Evolutionary conservation across 2,329 filamentous ascomycete species (phyloP).

Genomic region (Colletotrichum lentis): DNA sequence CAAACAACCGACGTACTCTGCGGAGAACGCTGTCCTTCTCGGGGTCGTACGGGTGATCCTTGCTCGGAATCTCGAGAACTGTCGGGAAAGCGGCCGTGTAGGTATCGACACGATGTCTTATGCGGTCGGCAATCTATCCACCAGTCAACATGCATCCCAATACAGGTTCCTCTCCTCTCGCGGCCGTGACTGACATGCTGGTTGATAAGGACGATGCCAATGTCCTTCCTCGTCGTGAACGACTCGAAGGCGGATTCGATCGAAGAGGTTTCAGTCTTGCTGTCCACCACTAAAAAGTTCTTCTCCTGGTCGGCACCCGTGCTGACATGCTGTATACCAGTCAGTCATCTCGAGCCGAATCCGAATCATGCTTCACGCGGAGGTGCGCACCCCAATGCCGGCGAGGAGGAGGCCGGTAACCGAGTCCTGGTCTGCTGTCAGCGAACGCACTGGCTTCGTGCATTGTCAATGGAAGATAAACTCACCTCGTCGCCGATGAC

Average conservation of each 20-base stretch:
- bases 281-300: constrained; percentile 97
- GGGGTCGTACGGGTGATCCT: constrained; percentile 98
- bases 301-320: constrained; percentile 88
- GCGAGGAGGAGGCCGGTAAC: constrained; percentile 95
- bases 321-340: constrained; percentile 78
- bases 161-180: background rate
- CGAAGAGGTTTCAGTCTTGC: constrained; percentile 85
- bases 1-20: constrained; percentile 75
- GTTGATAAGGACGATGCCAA: constrained; percentile 95
- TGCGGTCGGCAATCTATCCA: constrained; percentile 85
- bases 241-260: constrained; percentile 91
- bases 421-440: constrained; percentile 72
- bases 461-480: constrained; percentile 42
- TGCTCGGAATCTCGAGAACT: constrained; percentile 95
- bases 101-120: constrained; percentile 87
- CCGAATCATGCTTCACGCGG: constrained; percentile 1
- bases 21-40: constrained; percentile 98
- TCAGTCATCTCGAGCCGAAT: constrained; percentile 3
- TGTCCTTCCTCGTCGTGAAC: constrained; percentile 93
- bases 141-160: constrained; percentile 39
- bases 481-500: constrained; percentile 95
- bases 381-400: constrained; percentile 80
- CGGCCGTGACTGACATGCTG: constrained; percentile 77
- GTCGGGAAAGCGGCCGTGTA: constrained; percentile 97
- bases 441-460: constrained; percentile 39